These are phyloP conservation scores for Hypoxylon fragiforme DNA, from an alignment of 495 filamentous ascomycete species.

Conservation along the genomic window DNA sequence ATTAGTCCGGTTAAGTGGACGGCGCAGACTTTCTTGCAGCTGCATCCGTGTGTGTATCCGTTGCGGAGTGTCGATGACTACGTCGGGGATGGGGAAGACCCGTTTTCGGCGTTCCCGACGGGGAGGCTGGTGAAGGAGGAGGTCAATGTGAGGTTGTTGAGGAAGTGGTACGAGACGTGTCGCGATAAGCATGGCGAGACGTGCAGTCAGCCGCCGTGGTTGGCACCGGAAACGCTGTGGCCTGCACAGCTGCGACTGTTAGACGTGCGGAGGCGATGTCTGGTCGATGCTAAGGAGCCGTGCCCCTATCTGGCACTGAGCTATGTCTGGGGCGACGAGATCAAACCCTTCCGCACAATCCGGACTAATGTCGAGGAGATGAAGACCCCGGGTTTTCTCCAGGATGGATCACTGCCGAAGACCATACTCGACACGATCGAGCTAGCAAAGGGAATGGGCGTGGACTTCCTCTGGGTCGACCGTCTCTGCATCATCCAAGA, in stretches of 20 bases:
- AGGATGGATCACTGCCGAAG: slow-evolving; percentile 9
- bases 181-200: background rate
- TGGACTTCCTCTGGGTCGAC: slow-evolving; percentile 46
- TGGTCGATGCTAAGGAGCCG: slow-evolving; percentile 8
- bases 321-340: slow-evolving; percentile 33
- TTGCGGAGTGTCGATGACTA: slow-evolving; percentile 11
- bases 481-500: slow-evolving; percentile 42
- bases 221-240: slow-evolving; percentile 1
- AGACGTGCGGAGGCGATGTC: background rate
- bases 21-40: slow-evolving; percentile 9
- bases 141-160: slow-evolving; percentile 8
- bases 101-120: slow-evolving; percentile 14
- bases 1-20: slow-evolving; percentile 4
- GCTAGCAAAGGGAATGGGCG: slow-evolving; percentile 32
- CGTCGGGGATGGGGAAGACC: slow-evolving; percentile 1
- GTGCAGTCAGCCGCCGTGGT: slow-evolving; percentile 2
- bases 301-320: slow-evolving; percentile 26
- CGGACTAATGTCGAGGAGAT: background rate
- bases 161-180: slow-evolving; percentile 10
- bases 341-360: slow-evolving; percentile 3
- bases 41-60: slow-evolving; percentile 13
- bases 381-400: background rate
- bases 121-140: slow-evolving; percentile 1
- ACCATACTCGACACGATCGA: slow-evolving; percentile 40
- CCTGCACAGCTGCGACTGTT: slow-evolving; percentile 6